Evolutionary conservation across 2,329 filamentous ascomycete species (phyloP), one percentile per base, ranked within the genome.

Genomic region (Septoria linicola): DNA sequence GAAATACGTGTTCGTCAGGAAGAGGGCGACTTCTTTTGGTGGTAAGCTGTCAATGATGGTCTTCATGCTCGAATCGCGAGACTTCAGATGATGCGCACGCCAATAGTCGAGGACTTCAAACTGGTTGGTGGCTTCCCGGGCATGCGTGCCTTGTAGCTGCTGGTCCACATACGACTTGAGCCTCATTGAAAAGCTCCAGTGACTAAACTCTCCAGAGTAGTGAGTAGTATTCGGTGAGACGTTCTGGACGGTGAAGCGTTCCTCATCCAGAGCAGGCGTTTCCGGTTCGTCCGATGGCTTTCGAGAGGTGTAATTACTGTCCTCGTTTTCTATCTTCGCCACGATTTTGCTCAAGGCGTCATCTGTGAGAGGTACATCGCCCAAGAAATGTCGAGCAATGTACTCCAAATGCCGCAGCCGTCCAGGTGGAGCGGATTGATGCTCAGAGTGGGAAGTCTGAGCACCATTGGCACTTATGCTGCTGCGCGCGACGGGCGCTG

Each of bases 121-220:
- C 23, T 49, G 47, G 13, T 41, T 34, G 2, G 41, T 31, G 27
- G 39, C 49, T 23, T 49, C 35, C 13, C 46, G 43, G n/a, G 40
- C 43, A 37, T 47, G 31, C 14, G 30, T 30, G 27, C 71, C 68
- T n/a, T 66, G 59, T 54, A 72, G 34, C 14, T 51, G 53, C 41
- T 56, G 46, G 17, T 73, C 70, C 10, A 73, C 72, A 35, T 73
- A 71, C 34, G 66, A 66, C 37, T 69, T 63, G 35, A 74, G 70
- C 43, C 72, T 70, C 66, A 70, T 69, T 2, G 71, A 73, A 47
- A 74, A 74, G 45, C 72, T 74, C 48, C 73, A 60, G 44, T 74
- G 73, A 7, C 70, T 73, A 45, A 73, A 73, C 53, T 74, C 72
- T 16, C 72, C 72, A 3, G 72, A 74, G 55, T 74, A 74, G 53